These are phyloP conservation scores for Malassezia pachydermatis DNA, from an alignment of 1,284 basidiomycete species.

Conservation along the genomic window DNA sequence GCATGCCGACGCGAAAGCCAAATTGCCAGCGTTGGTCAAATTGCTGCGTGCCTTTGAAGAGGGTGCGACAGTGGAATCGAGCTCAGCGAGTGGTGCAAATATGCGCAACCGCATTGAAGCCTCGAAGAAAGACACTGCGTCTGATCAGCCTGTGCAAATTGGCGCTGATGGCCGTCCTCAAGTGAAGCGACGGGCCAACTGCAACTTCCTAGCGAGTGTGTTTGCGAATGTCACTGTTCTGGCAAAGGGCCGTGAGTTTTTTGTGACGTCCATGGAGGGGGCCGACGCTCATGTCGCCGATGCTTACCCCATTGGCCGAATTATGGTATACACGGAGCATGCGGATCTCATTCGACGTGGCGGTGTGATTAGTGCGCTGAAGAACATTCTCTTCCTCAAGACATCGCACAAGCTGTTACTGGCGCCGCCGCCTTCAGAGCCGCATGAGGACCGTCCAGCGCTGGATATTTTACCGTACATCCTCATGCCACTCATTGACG, in stretches of 20 bases:
- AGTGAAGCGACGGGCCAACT: conserved; percentile 43
- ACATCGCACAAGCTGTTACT: conserved; percentile 37
- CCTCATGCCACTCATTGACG: conserved; percentile 80
- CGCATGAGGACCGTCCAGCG: conserved; percentile 25
- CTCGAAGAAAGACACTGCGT: conserved; percentile 8
- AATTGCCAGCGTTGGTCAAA: conserved; percentile 37
- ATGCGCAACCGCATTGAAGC: conserved; percentile 34
- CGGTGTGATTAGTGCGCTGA: conserved; percentile 44
- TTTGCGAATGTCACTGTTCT: conserved; percentile 45
- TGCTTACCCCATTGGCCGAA: conserved; percentile 41
- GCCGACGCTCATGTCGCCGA: conserved; percentile 20
- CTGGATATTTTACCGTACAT: conserved; percentile 52
- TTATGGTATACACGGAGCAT: conserved; percentile 46
- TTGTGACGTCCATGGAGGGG: conserved; percentile 30
- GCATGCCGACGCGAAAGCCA: conserved; percentile 17
- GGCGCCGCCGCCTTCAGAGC: conserved; percentile 27
- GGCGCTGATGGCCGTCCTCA: conserved; percentile 27
- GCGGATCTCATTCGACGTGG: conserved; percentile 45
- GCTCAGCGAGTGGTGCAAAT: conserved; percentile 29
- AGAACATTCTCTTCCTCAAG: conserved; percentile 45
- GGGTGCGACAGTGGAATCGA: conserved; percentile 37
- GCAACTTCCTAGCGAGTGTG: conserved; percentile 46
- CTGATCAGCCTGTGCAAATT: conserved; percentile 22
- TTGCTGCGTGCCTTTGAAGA: conserved; percentile 46
- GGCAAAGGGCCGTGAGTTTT: conserved; percentile 42